phyloP scores from a whole-genome alignment of 768 basidiomycete species.

The Leccinum longicurvipes region DNA sequence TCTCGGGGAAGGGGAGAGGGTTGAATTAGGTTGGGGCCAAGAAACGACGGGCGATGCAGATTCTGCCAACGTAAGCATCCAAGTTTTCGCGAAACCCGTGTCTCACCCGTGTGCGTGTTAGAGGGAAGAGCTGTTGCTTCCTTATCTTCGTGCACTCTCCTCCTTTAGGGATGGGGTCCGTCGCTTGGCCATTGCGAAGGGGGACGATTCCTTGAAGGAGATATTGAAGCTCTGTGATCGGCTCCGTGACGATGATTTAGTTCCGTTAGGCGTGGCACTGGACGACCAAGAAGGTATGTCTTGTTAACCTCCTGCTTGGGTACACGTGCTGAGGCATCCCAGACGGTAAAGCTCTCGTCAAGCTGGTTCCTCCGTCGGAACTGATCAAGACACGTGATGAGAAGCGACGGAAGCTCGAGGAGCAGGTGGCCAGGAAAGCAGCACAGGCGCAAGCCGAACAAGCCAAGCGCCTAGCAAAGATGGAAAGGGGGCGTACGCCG shows the following conservation, averaged over 20 bases:
- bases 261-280: slow-evolving; percentile 91
- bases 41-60: slow-evolving; percentile 38
- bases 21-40: slow-evolving; percentile 86
- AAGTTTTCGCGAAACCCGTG: background rate
- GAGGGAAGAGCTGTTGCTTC: slow-evolving; percentile 85
- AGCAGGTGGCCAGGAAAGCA: slow-evolving; percentile 77
- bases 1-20: slow-evolving; percentile 63
- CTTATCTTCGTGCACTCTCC: slow-evolving; percentile 81
- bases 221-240: slow-evolving; percentile 86
- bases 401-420: slow-evolving; percentile 71
- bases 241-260: slow-evolving; percentile 84
- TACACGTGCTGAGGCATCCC: background rate
- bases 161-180: slow-evolving; percentile 91
- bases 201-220: slow-evolving; percentile 65
- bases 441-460: slow-evolving; percentile 61
- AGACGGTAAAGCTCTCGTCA: slow-evolving; percentile 96
- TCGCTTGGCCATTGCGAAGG: slow-evolving; percentile 70
- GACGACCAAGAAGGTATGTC: slow-evolving; percentile 89
- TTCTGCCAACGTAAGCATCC: slow-evolving; percentile 44
- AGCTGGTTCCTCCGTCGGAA: slow-evolving; percentile 79
- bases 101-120: slow-evolving; percentile 30
- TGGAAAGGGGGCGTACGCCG: slow-evolving; percentile 80
- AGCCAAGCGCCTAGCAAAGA: slow-evolving; percentile 65
- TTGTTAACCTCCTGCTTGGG: background rate
- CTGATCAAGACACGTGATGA: slow-evolving; percentile 85